Percentiles rank a stretch among this genome's conserved stretches.
Evolutionary conservation across 2,329 filamentous ascomycete species (phyloP).

Genomic region (Penicillium sp.): DNA sequence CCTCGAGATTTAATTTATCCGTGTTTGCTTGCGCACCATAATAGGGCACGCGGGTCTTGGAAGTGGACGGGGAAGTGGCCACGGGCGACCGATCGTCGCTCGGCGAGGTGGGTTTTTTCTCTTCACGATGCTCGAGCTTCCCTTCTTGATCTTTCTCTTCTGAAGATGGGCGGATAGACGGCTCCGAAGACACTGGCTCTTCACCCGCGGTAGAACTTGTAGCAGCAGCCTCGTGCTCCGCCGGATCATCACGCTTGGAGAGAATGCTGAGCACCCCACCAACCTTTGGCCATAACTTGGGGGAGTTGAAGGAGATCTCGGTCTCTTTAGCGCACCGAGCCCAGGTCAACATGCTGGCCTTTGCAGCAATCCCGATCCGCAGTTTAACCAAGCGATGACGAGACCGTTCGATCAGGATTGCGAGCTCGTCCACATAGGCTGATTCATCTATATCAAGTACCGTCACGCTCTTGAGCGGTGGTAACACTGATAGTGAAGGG

Average conservation of each 20-base stretch:
- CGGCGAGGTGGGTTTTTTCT: not conserved
- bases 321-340: slow-evolving; percentile 21
- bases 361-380: slow-evolving; percentile 68
- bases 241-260: slow-evolving; percentile 9
- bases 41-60: slow-evolving; percentile 5
- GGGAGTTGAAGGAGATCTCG: slow-evolving; percentile 8
- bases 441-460: slow-evolving; percentile 81
- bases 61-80: not conserved
- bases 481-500: slow-evolving; percentile 77
- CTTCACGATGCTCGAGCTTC: not conserved
- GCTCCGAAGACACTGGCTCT: slow-evolving; percentile 8
- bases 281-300: slow-evolving; percentile 33
- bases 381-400: slow-evolving; percentile 68
- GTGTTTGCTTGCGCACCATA: slow-evolving; percentile 27
- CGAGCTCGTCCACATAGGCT: slow-evolving; percentile 82
- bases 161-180: not conserved
- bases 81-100: not conserved
- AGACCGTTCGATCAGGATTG: slow-evolving; percentile 72
- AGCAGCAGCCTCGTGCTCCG: slow-evolving; percentile 6
- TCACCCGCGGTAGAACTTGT: not conserved
- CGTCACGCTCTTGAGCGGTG: slow-evolving; percentile 71
- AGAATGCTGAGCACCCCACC: slow-evolving; percentile 39
- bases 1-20: slow-evolving; percentile 64
- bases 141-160: not conserved
- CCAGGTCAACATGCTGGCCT: slow-evolving; percentile 31